Conservation (phyloP, 1,284 basidiomycete species). For the Sanguinoderma infundibulare region DNA sequence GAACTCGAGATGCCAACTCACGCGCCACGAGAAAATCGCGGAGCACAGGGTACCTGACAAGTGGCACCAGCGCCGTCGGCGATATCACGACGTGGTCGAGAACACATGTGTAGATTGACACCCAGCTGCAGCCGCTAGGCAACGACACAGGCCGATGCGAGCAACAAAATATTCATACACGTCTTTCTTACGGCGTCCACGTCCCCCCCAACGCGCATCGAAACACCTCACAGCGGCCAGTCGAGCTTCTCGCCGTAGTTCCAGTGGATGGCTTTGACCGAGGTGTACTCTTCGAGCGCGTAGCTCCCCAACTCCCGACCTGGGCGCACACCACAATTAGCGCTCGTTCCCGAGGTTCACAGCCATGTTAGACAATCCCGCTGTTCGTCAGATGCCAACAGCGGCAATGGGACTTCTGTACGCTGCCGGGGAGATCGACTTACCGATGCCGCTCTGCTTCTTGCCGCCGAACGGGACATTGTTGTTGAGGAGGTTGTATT, state of each 20-base stretch:
- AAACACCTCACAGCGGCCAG: constrained; percentile 67
- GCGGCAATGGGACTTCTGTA: background rate
- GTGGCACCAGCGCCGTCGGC: background rate
- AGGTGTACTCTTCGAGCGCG: constrained; percentile 84
- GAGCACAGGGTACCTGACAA: background rate
- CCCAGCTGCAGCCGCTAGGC: background rate
- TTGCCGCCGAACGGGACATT: constrained; percentile 95
- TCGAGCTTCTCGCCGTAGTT: constrained; percentile 82
- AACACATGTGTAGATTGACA: background rate
- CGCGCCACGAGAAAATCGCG: background rate
- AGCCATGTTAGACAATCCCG: constrained; percentile 21
- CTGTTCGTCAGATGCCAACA: constrained; percentile 21
- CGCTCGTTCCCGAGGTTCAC: constrained; percentile 15
- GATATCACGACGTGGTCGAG: background rate
- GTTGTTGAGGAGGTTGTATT: constrained; percentile 81
- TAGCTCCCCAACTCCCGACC: constrained; percentile 89
- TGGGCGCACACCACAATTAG: constrained; percentile 35
- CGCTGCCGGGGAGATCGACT: constrained; percentile 15
- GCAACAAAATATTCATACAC: constrained; percentile 15
- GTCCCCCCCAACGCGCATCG: background rate
- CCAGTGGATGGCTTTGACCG: constrained; percentile 88
- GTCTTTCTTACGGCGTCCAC: constrained; percentile 7
- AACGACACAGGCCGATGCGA: background rate
- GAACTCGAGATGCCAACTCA: background rate
- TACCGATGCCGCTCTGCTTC: constrained; percentile 80